Percentiles rank a stretch among this genome's conserved stretches.
Conservation (phyloP, 1,284 basidiomycete genomes). For the Boletus putidus region DNA sequence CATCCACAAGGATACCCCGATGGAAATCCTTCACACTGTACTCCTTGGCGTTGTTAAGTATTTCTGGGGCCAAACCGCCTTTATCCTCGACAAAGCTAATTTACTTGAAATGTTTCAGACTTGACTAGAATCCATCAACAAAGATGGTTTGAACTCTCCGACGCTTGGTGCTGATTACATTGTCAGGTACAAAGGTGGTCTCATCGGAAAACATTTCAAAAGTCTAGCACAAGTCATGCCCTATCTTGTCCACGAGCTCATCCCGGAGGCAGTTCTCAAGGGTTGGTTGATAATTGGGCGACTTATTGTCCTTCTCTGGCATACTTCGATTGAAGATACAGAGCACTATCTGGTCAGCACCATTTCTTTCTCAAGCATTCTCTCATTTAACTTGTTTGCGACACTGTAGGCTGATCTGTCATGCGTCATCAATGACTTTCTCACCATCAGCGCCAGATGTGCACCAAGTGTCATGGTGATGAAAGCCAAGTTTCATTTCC, state of each 20-base stretch:
- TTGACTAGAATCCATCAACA: background rate
- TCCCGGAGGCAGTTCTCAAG: background rate
- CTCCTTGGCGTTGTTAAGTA: constrained; percentile 41
- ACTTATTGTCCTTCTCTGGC: constrained; percentile 29
- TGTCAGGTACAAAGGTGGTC: constrained; percentile 19
- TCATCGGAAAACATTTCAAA: constrained; percentile 33
- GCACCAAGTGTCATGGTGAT: constrained; percentile 17
- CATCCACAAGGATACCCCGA: constrained; percentile 35
- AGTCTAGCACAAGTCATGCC: background rate
- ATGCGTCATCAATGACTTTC: constrained; percentile 20
- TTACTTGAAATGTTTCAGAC: background rate
- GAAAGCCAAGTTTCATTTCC: constrained; percentile 21
- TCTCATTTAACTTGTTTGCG: background rate
- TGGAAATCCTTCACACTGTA: constrained; percentile 37
- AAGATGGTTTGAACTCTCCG: background rate
- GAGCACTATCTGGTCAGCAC: constrained; percentile 14
- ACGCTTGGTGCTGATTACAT: constrained; percentile 19
- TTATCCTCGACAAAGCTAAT: background rate
- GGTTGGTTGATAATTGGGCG: background rate
- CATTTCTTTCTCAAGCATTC: background rate
- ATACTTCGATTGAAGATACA: constrained; percentile 29
- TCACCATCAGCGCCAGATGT: constrained; percentile 8
- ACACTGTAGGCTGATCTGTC: background rate
- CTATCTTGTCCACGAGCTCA: background rate
- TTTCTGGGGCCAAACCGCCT: constrained; percentile 35